Evolutionary conservation across 2,329 filamentous ascomycete genomes (phyloP).

Genomic region (Sclerotinia spermophila): DNA sequence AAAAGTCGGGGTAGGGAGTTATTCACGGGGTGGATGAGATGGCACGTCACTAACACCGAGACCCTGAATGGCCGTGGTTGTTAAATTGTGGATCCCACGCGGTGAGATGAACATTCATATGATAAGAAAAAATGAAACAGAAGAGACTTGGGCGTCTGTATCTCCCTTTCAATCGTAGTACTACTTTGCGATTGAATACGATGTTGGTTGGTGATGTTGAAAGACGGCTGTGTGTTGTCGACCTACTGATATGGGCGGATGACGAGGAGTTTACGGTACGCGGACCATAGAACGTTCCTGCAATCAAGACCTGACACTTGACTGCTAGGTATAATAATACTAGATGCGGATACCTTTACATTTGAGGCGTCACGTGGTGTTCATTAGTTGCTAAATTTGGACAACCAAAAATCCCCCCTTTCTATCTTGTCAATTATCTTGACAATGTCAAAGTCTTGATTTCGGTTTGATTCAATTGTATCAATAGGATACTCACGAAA

Average conservation of each 20-base stretch:
- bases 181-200: slow-evolving; percentile 8
- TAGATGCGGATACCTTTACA: not conserved
- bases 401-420: not conserved
- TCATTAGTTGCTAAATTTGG: not conserved
- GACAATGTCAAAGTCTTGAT: not conserved
- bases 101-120: slow-evolving; percentile 16
- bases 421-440: not conserved
- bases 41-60: slow-evolving; percentile 19
- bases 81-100: slow-evolving; percentile 16
- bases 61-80: slow-evolving; percentile 11
- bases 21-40: slow-evolving; percentile 17
- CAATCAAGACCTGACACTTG: not conserved
- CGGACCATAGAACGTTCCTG: slow-evolving; percentile 14
- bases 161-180: slow-evolving; percentile 7
- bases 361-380: not conserved
- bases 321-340: not conserved
- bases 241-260: slow-evolving; percentile 10
- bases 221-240: slow-evolving; percentile 7
- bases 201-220: slow-evolving; percentile 16
- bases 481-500: not conserved
- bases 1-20: slow-evolving; percentile 16
- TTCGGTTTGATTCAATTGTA: not conserved
- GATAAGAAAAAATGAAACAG: slow-evolving; percentile 16
- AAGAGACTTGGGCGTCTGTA: slow-evolving; percentile 15
- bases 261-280: slow-evolving; percentile 10